These are phyloP conservation scores for Linnemannia schmuckeri DNA, from an alignment of 192 early-diverging fungal genomes.

Conservation along the genomic window DNA sequence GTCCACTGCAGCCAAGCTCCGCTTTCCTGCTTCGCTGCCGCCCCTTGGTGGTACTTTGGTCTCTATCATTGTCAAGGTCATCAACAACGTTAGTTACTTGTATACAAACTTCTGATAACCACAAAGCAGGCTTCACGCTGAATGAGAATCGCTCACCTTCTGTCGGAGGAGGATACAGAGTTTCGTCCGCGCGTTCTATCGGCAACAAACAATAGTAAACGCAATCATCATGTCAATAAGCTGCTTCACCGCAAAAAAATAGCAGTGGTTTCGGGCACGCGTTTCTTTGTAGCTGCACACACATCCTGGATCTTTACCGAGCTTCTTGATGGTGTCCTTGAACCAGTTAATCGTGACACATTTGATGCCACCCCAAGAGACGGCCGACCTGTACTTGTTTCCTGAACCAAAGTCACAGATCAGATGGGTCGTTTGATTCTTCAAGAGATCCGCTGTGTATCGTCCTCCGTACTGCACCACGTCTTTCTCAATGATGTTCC, in stretches of 20 bases:
- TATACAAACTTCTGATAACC: too few relatives aligned
- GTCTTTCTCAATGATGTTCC: constrained; percentile 15
- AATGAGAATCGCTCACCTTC: neutral
- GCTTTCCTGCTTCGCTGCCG: neutral
- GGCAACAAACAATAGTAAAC: neutral
- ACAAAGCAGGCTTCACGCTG: neutral
- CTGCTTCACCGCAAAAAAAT: neutral
- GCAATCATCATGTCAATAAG: neutral
- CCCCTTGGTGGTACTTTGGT: neutral
- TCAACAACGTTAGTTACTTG: neutral
- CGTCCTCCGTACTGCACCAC: constrained; percentile 32
- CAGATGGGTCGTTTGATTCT: constrained; percentile 36
- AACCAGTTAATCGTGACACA: constrained; percentile 35
- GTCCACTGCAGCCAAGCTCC: neutral
- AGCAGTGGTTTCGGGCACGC: too few relatives aligned
- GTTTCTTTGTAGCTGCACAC: neutral
- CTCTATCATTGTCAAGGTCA: neutral
- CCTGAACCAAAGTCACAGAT: constrained; percentile 23
- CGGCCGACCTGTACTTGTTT: constrained; percentile 38
- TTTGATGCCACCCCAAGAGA: constrained; percentile 32
- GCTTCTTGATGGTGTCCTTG: neutral
- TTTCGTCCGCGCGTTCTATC: constrained; percentile 27
- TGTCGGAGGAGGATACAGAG: neutral
- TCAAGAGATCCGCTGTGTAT: constrained; percentile 39
- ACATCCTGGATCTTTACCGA: constrained; percentile 18